phyloP scores from a whole-genome alignment of 352 stramenopile genomes.

The Saprolegnia parasitica region DNA sequence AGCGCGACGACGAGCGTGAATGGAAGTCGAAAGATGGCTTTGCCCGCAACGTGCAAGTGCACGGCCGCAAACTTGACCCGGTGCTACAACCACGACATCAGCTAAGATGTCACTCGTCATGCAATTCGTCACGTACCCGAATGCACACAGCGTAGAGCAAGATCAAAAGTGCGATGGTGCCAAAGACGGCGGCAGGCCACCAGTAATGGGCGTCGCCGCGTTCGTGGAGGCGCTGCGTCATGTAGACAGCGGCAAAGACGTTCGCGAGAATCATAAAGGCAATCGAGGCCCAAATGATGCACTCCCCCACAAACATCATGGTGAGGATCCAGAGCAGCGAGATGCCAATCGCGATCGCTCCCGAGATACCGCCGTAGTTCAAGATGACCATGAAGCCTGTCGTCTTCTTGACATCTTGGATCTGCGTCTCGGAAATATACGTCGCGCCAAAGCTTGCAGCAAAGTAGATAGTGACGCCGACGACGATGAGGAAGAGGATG shows the following conservation, averaged over 20 bases:
- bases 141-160: slow-evolving; percentile 56
- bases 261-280: slow-evolving; percentile 37
- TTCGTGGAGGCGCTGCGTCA: slow-evolving; percentile 44
- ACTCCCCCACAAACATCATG: slow-evolving; percentile 50
- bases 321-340: slow-evolving; percentile 68
- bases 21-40: slow-evolving; percentile 77
- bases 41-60: slow-evolving; percentile 84
- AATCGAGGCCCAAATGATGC: slow-evolving; percentile 57
- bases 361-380: slow-evolving; percentile 46
- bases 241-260: slow-evolving; percentile 39
- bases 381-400: slow-evolving; percentile 57
- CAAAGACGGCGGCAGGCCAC: slow-evolving; percentile 43
- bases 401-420: slow-evolving; percentile 37
- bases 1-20: slow-evolving; percentile 83
- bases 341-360: slow-evolving; percentile 52
- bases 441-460: slow-evolving; percentile 6
- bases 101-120: background rate
- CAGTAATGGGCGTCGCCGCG: slow-evolving; percentile 42
- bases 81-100: slow-evolving; percentile 30
- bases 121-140: slow-evolving; percentile 36
- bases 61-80: slow-evolving; percentile 90
- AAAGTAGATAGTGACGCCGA: slow-evolving; percentile 19
- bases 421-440: slow-evolving; percentile 34
- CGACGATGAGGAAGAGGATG: slow-evolving; percentile 14
- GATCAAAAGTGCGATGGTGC: slow-evolving; percentile 43